Percentiles rank a stretch among this genome's conserved stretches.
These are phyloP conservation scores for Metarhizium sp. DNA, from an alignment of 2,329 filamentous ascomycete genomes.

Conservation along the genomic window DNA sequence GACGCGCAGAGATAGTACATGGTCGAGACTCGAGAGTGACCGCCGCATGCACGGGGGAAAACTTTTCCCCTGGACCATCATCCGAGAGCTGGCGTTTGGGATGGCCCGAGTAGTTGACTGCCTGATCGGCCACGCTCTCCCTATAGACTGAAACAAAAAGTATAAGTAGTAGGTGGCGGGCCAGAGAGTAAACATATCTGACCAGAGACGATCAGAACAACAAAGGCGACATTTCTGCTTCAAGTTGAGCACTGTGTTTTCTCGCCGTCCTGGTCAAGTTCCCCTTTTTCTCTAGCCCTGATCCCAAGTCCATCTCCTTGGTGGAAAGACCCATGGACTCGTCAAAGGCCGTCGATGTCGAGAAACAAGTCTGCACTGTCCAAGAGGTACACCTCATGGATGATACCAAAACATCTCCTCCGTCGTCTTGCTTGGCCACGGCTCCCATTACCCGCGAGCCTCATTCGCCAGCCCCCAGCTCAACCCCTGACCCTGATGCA, in stretches of 20 bases:
- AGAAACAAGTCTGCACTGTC: neutral
- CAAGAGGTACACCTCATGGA: neutral
- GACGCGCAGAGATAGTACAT: neutral
- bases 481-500: conserved; percentile 5
- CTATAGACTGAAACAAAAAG: neutral
- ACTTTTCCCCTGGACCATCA: neutral
- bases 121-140: neutral
- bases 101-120: neutral
- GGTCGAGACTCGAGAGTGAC: neutral
- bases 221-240: neutral
- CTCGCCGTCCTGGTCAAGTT: neutral
- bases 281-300: neutral
- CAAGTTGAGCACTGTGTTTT: neutral
- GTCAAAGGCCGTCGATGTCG: neutral
- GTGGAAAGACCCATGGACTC: neutral
- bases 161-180: neutral
- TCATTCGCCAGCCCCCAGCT: neutral
- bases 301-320: neutral
- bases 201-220: too few species aligned
- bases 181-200: neutral
- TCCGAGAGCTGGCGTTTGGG: neutral
- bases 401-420: neutral
- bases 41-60: neutral
- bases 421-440: neutral
- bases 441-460: neutral